These are phyloP conservation scores for Jasminum sambac DNA, from an alignment of 257 asterid species.

Conservation along the genomic window DNA sequence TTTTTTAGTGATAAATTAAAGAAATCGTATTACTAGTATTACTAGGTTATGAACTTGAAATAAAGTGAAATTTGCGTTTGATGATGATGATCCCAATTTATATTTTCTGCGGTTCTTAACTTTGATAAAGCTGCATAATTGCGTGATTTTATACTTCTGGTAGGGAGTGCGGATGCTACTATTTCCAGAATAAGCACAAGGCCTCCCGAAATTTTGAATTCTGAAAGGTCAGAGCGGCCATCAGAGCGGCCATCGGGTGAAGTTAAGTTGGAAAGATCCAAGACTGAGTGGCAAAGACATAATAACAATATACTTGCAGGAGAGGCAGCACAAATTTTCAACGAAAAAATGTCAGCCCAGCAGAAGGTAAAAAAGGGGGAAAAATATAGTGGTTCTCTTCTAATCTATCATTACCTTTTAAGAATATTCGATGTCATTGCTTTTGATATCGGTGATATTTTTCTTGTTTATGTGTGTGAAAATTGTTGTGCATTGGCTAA, in stretches of 20 bases:
- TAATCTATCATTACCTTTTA: background rate
- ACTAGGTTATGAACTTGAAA: background rate
- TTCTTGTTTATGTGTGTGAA: background rate
- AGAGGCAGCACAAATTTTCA: conserved; percentile 83
- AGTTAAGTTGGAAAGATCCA: conserved; percentile 52
- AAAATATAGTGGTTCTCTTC: background rate
- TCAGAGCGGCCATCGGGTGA: conserved; percentile 33
- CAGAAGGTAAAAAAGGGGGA: conserved; percentile 59
- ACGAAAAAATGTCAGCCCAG: conserved; percentile 63
- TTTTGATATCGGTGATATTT: background rate
- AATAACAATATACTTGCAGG: conserved; percentile 44
- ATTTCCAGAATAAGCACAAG: conserved; percentile 45
- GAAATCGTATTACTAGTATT: conserved; percentile 22
- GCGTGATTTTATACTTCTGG: conserved; percentile 25
- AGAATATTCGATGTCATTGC: background rate
- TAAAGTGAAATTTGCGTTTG: background rate
- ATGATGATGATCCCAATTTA: conserved; percentile 2
- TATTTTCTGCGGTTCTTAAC: background rate
- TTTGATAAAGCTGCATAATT: conserved; percentile 1
- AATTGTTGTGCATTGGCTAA: background rate
- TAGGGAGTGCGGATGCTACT: conserved; percentile 48
- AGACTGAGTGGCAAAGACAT: conserved; percentile 62
- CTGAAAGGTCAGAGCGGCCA: conserved; percentile 42
- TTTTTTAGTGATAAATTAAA: conserved; percentile 12
- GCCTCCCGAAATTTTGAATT: conserved; percentile 51